These are phyloP conservation scores for Sphaerulina musiva DNA, from an alignment of 2,329 filamentous ascomycete species.

Conservation along the genomic window DNA sequence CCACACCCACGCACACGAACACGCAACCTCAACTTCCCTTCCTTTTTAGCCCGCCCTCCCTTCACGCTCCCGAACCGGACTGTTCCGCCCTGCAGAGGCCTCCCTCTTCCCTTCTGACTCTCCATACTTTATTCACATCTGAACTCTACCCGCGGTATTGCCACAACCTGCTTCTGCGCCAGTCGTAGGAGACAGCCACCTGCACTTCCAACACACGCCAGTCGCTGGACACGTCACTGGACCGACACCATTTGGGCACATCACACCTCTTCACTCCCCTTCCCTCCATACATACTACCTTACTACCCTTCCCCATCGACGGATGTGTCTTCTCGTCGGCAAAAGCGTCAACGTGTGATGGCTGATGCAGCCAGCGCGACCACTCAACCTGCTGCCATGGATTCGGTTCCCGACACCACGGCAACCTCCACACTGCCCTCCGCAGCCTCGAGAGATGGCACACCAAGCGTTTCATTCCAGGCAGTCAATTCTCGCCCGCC, in stretches of 20 bases:
- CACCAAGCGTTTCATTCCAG: conserved; percentile 22
- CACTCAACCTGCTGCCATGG: conserved; percentile 6
- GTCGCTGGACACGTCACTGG: conserved; percentile 5
- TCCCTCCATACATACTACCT: too few species aligned
- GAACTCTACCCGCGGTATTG: background rate
- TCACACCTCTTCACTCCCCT: background rate
- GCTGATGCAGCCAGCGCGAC: conserved; percentile 19
- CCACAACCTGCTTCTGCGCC: background rate
- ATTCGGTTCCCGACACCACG: conserved; percentile 5
- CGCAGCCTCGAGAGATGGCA: conserved; percentile 16
- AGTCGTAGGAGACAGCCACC: background rate
- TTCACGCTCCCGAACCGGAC: too few species aligned
- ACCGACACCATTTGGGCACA: background rate
- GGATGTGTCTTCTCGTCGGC: conserved; percentile 17
- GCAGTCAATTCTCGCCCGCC: conserved; percentile 24
- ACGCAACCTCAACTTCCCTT: too few species aligned
- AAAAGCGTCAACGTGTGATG: conserved; percentile 16
- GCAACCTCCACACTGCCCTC: conserved; percentile 8
- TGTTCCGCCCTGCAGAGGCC: background rate
- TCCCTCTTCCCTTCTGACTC: background rate
- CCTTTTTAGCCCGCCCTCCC: too few species aligned
- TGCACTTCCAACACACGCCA: background rate
- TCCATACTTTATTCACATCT: background rate
- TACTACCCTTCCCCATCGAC: conserved; percentile 2
- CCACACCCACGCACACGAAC: too few species aligned